Evolutionary conservation across 768 basidiomycete species (phyloP).

Genomic region (Cantharellus cinnabarinus): DNA sequence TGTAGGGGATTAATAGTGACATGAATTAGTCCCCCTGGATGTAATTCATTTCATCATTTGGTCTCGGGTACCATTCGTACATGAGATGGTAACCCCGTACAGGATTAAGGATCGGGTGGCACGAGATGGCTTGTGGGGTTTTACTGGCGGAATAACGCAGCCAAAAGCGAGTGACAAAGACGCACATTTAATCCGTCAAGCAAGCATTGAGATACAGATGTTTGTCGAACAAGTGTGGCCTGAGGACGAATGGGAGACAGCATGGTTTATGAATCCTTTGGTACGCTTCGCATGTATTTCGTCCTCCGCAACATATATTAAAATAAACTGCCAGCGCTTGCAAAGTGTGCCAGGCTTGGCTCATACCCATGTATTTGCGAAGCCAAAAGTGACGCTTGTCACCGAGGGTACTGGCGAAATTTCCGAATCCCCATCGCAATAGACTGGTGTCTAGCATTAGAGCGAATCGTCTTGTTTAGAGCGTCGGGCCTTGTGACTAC

Average conservation of each 20-base stretch:
- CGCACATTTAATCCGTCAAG: conserved; percentile 11
- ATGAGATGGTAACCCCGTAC: conserved; percentile 25
- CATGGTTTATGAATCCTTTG: conserved; percentile 81
- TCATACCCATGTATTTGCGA: conserved; percentile 76
- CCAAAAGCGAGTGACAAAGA: conserved; percentile 19
- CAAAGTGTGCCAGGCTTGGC: conserved; percentile 68
- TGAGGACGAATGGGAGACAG: conserved; percentile 67
- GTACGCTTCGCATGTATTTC: conserved; percentile 23
- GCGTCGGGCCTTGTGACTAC: too few species aligned
- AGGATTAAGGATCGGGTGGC: conserved; percentile 28
- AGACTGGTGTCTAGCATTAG: too few species aligned
- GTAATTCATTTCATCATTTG: conserved; percentile 62
- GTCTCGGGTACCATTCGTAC: conserved; percentile 54
- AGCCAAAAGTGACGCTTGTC: conserved; percentile 9
- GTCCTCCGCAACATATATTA: not conserved
- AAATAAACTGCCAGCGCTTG: conserved; percentile 31
- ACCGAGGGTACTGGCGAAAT: too few species aligned
- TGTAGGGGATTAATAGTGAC: not conserved
- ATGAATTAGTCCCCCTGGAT: conserved; percentile 36
- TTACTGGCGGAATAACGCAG: conserved; percentile 40
- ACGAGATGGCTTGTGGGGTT: conserved; percentile 67
- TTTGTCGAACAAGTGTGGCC: conserved; percentile 50
- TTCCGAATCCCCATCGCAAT: too few species aligned
- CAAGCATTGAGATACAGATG: conserved; percentile 35
- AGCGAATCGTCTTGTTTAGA: too few species aligned